Conservation (phyloP, 306 rosid species). For the Oemleria cerasiformis region DNA sequence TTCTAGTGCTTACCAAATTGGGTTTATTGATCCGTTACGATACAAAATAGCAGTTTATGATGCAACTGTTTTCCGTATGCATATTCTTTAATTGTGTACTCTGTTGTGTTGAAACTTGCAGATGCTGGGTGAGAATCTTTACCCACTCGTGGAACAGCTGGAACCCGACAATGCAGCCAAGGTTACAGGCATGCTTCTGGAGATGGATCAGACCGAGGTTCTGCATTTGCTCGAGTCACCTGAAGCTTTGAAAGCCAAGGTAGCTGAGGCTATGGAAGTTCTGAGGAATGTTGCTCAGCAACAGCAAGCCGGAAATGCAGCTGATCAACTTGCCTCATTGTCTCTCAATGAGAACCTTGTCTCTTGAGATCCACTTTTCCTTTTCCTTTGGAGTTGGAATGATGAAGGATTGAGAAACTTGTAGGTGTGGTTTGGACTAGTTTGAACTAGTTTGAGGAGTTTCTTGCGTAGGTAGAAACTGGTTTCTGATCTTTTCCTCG, state of each 20-base stretch:
- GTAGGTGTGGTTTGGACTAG: slow-evolving; percentile 14
- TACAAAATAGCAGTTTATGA: not conserved
- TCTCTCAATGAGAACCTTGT: slow-evolving; percentile 76
- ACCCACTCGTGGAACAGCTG: slow-evolving; percentile 96
- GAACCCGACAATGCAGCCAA: slow-evolving; percentile 96
- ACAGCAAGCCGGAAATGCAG: slow-evolving; percentile 83
- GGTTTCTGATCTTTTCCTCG: slow-evolving; percentile 20
- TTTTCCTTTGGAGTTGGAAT: not conserved
- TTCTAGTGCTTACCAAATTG: too few relatives aligned
- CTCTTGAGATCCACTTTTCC: slow-evolving; percentile 38
- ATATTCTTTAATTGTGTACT: slow-evolving; percentile 12
- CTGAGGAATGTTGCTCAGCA: slow-evolving; percentile 90
- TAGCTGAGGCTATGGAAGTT: slow-evolving; percentile 96
- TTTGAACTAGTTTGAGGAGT: slow-evolving; percentile 12
- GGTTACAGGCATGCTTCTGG: slow-evolving; percentile 98
- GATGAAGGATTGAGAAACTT: not conserved
- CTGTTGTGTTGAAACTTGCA: slow-evolving; percentile 29
- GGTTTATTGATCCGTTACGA: not conserved
- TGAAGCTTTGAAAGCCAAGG: slow-evolving; percentile 93
- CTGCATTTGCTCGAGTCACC: slow-evolving; percentile 97
- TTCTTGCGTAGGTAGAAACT: slow-evolving; percentile 7
- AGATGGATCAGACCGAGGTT: slow-evolving; percentile 99
- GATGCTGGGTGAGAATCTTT: slow-evolving; percentile 98
- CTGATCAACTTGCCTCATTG: slow-evolving; percentile 75
- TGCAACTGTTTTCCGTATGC: not conserved